These are phyloP conservation scores for Colletotrichum eremochloae DNA, from an alignment of 2,329 filamentous ascomycete species.

Conservation along the genomic window DNA sequence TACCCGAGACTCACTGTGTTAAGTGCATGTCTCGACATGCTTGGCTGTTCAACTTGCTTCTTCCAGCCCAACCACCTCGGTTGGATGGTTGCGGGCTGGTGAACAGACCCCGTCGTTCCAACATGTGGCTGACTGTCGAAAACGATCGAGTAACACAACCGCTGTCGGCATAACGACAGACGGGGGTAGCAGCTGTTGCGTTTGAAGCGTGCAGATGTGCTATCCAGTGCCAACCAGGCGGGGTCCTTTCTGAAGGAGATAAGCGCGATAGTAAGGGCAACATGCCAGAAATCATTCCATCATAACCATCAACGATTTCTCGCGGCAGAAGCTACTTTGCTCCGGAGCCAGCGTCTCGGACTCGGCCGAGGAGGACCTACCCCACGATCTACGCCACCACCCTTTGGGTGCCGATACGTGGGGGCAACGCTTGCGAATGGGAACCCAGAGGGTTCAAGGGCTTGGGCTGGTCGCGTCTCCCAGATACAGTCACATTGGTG, in stretches of 20 bases:
- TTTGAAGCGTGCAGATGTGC: neutral
- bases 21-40: constrained; percentile 1
- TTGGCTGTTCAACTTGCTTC: constrained; percentile 3
- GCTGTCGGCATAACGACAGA: constrained; percentile 39
- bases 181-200: constrained; percentile 14
- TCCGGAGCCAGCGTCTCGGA: constrained; percentile 70
- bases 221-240: constrained; percentile 50
- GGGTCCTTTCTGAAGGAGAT: constrained; percentile 68
- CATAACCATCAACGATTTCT: constrained; percentile 27
- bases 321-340: constrained; percentile 63
- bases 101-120: constrained; percentile 9
- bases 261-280: constrained; percentile 69
- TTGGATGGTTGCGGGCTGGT: neutral
- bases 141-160: constrained; percentile 40
- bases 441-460: constrained; percentile 45
- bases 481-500: constrained; percentile 50
- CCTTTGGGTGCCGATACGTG: constrained; percentile 44
- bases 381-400: constrained; percentile 48
- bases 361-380: constrained; percentile 64
- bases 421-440: constrained; percentile 43
- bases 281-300: constrained; percentile 47
- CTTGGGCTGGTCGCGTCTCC: constrained; percentile 67
- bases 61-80: neutral
- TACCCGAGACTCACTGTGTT: neutral
- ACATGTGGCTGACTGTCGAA: constrained; percentile 32